Evolutionary conservation across 2,329 filamentous ascomycete genomes (phyloP).

Genomic region (Colletotrichum eleusines): DNA sequence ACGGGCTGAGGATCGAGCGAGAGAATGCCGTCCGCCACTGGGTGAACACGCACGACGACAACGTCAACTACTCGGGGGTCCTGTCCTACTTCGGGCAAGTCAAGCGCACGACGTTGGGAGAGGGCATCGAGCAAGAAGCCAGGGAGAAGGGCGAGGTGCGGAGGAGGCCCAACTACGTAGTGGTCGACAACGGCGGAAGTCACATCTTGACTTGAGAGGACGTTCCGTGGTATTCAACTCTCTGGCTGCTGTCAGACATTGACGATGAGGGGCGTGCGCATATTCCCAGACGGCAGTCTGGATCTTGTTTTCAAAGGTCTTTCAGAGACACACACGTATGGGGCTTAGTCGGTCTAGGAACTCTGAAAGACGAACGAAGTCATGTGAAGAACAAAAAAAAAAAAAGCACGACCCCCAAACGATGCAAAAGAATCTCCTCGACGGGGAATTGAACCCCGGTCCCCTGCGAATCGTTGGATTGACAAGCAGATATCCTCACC

Average conservation of each 20-base stretch:
- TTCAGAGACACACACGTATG: too few species aligned
- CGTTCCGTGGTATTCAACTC: too few species aligned
- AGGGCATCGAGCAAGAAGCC: conserved; percentile 11
- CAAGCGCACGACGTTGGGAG: neutral
- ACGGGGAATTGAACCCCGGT: conserved; percentile 41
- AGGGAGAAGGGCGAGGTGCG: neutral
- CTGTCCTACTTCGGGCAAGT: neutral
- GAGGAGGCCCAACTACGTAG: neutral
- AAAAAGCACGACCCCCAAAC: accelerated
- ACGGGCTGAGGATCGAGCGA: conserved; percentile 8
- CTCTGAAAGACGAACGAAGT: too few species aligned
- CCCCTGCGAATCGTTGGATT: conserved; percentile 26
- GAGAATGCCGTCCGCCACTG: neutral
- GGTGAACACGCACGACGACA: conserved; percentile 3
- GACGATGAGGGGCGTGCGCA: neutral
- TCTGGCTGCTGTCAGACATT: too few species aligned
- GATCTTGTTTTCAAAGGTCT: accelerated
- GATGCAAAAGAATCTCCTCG: conserved; percentile 22
- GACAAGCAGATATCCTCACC: conserved; percentile 42
- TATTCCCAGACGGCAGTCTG: neutral
- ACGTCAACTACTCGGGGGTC: neutral
- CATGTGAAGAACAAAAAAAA: neutral
- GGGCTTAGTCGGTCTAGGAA: too few species aligned
- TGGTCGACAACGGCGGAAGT: conserved; percentile 9
- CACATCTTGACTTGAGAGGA: neutral